Evolutionary conservation across 495 filamentous ascomycete species (phyloP).

Genomic region (Physcia stellaris): DNA sequence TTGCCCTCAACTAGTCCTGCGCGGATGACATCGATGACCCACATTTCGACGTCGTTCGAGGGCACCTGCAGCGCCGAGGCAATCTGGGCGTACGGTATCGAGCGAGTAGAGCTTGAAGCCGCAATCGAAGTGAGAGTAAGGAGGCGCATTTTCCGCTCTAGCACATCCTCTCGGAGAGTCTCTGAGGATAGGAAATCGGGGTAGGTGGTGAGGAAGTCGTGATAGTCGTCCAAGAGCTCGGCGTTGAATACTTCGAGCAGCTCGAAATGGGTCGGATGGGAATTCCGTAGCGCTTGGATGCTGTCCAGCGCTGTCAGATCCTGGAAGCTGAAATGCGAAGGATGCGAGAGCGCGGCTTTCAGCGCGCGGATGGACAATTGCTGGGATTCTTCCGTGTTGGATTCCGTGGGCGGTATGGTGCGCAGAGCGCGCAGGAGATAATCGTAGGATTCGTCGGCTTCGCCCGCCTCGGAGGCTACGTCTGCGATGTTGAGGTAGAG

Average conservation of each 20-base stretch:
- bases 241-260: constrained; percentile 90
- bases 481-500: constrained; percentile 69
- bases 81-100: constrained; percentile 74
- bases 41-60: constrained; percentile 77
- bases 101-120: constrained; percentile 64
- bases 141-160: constrained; percentile 84
- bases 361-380: constrained; percentile 73
- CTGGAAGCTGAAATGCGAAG: constrained; percentile 81
- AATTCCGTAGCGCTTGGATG: constrained; percentile 72
- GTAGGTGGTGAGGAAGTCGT: constrained; percentile 62
- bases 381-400: constrained; percentile 55
- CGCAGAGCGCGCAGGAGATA: constrained; percentile 74
- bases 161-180: constrained; percentile 44
- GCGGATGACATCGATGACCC: constrained; percentile 96
- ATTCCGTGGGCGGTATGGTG: constrained; percentile 65
- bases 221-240: constrained; percentile 85
- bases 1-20: constrained; percentile 90
- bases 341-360: constrained; percentile 63
- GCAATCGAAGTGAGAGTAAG: constrained; percentile 84
- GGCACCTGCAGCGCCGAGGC: constrained; percentile 70
- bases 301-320: constrained; percentile 77
- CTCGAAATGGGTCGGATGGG: constrained; percentile 71
- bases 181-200: constrained; percentile 66
- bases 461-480: constrained; percentile 59
- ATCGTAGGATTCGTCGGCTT: constrained; percentile 63